These are phyloP conservation scores for Turritis glabra DNA, from an alignment of 345 rosid genomes.

Conservation along the genomic window DNA sequence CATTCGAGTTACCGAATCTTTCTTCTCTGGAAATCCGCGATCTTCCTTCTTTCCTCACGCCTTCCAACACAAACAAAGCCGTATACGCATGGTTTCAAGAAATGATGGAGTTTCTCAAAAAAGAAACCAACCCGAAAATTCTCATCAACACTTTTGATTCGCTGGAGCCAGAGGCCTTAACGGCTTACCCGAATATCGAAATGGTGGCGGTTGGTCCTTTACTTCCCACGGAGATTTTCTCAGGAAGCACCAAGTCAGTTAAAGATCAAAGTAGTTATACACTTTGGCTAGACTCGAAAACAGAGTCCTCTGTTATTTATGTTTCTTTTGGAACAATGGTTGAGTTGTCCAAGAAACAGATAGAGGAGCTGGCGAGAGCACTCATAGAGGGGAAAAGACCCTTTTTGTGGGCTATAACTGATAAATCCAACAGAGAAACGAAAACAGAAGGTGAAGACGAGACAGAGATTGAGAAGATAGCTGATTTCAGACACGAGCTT, in stretches of 20 bases:
- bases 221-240: constrained; percentile 28
- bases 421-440: constrained; percentile 27
- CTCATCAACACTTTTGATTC: constrained; percentile 55
- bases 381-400: constrained; percentile 36
- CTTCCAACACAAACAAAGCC: not conserved
- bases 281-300: constrained; percentile 51
- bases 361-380: constrained; percentile 48
- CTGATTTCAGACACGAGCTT: constrained; percentile 41
- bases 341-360: constrained; percentile 46
- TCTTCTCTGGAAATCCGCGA: constrained; percentile 34
- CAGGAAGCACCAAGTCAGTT: constrained; percentile 4
- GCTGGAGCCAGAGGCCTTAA: constrained; percentile 45
- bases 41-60: constrained; percentile 55
- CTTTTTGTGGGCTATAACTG: constrained; percentile 58
- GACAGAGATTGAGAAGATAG: not conserved
- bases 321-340: constrained; percentile 64
- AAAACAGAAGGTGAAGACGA: constrained; percentile 33
- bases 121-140: constrained; percentile 41
- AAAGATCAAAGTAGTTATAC: constrained; percentile 19
- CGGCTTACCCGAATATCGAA: constrained; percentile 1
- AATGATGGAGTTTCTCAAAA: constrained; percentile 34
- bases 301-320: constrained; percentile 58
- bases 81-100: not conserved
- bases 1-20: constrained; percentile 36
- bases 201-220: constrained; percentile 45